Evolutionary conservation across 306 rosid species (phyloP).

Genomic region (Cucurbita ficifolia): DNA sequence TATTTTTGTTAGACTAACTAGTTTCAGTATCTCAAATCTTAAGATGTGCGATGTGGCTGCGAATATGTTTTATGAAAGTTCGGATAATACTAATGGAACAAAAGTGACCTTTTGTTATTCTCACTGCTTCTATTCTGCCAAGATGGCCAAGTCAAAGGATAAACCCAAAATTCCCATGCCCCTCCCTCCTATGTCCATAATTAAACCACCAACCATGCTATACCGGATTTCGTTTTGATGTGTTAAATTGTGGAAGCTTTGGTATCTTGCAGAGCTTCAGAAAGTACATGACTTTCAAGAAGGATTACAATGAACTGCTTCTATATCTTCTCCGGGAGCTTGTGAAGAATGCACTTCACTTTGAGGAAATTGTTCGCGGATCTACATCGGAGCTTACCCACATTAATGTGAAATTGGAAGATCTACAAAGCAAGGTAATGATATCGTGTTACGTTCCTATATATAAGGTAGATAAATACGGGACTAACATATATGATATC

Average conservation of each 20-base stretch:
- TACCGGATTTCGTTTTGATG: neutral
- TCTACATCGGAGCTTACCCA: conserved; percentile 45
- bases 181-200: neutral
- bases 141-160: neutral
- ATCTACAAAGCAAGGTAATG: conserved; percentile 53
- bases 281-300: conserved; percentile 84
- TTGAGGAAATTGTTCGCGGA: conserved; percentile 64
- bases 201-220: neutral
- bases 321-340: conserved; percentile 66
- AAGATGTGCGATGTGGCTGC: neutral
- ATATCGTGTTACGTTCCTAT: neutral
- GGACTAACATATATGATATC: conserved; percentile 4
- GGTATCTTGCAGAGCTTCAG: conserved; percentile 59
- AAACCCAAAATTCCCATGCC: neutral
- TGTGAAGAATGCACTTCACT: conserved; percentile 66
- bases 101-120: neutral
- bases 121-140: neutral
- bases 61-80: neutral
- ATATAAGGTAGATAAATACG: neutral
- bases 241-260: neutral
- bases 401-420: conserved; percentile 60
- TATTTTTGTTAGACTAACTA: neutral
- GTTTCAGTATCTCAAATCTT: neutral
- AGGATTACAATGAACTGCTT: conserved; percentile 68
- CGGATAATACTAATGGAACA: neutral